Base-by-base conservation (phyloP, 2,329 filamentous ascomycete species). In the Teratosphaeria epicoccoides region DNA sequence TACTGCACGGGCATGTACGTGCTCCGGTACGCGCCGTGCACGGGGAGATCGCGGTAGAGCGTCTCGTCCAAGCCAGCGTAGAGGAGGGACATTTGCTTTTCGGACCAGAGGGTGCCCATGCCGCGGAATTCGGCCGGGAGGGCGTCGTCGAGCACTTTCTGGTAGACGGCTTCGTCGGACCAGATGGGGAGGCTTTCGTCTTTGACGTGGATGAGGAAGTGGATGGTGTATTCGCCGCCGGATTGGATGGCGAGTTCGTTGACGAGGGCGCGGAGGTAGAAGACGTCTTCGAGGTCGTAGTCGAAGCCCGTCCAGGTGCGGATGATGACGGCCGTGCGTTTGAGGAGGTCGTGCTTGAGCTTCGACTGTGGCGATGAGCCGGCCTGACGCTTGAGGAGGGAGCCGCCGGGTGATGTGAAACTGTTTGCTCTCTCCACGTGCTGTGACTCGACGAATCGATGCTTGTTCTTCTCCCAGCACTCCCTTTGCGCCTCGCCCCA, bases 1-100 rank as follows among this genome's bases (percentile, higher is more conserved):
- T 91, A 87, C 64, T 96, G 90, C 73, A 97, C 83, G 0, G 90
- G 88, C 88, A 97, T 95, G 62, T 89, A 88, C 9, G 93, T 81
- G 50, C 88, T 90, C 49, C 85, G 79, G 68, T 79, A 79, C 1
- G 70, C 75, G 24, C 86, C 86, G 47, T 87, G 83, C 2, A 85
- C 82, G 47, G 85, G 83, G 24, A 87, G 75, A 49, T 80, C 77
- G 12, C 72, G 74, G 57, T 78, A 77, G 58, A 70, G 69, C 29
- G 66, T 70, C 37, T 77, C 74, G 37, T 77, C 73, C 0, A 77
- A 54, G 10, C 74, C 75, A 24, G 72, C 72, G 47, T 77, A 77
- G 50, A 77, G 71, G 12, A 77, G 65, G n/a, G 80, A 80, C 54
- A 77, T 77, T 60, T 77, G 75, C 4, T 71, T 63, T 60, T 77